These are phyloP conservation scores for Botrytis fabae DNA, from an alignment of 2,329 filamentous ascomycete species.

Conservation along the genomic window DNA sequence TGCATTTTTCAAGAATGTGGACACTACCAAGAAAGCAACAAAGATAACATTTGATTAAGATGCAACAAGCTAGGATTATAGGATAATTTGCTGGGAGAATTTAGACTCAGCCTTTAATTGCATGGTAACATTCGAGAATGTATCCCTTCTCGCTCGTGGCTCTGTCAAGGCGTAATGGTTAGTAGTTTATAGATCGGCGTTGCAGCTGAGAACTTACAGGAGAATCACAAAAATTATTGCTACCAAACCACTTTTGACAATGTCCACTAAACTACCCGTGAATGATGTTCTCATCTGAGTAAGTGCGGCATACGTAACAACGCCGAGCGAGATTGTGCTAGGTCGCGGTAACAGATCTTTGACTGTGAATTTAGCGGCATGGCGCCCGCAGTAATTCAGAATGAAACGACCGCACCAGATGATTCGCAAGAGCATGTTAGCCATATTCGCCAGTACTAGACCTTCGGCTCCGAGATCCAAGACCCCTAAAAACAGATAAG, in stretches of 20 bases:
- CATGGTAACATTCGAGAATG: conserved; percentile 52
- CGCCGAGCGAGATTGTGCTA: conserved; percentile 47
- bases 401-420: conserved; percentile 79
- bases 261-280: conserved; percentile 38
- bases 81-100: conserved; percentile 18
- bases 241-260: conserved; percentile 50
- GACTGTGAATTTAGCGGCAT: conserved; percentile 47
- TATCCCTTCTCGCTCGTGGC: conserved; percentile 56
- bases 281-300: conserved; percentile 36
- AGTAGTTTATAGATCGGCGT: conserved; percentile 15
- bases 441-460: conserved; percentile 79
- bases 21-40: conserved; percentile 77
- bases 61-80: conserved; percentile 7
- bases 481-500: conserved; percentile 72
- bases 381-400: conserved; percentile 56
- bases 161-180: conserved; percentile 42
- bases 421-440: conserved; percentile 88
- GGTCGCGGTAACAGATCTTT: conserved; percentile 48
- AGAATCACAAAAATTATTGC: conserved; percentile 54
- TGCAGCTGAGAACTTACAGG: conserved; percentile 53
- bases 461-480: conserved; percentile 72
- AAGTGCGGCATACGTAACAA: conserved; percentile 48
- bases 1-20: conserved; percentile 90
- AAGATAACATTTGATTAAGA: conserved; percentile 87
- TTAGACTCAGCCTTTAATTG: conserved; percentile 42